These are phyloP conservation scores for Wickerhamomyces queroliae DNA, from an alignment of 805 yeast genomes.

Conservation along the genomic window DNA sequence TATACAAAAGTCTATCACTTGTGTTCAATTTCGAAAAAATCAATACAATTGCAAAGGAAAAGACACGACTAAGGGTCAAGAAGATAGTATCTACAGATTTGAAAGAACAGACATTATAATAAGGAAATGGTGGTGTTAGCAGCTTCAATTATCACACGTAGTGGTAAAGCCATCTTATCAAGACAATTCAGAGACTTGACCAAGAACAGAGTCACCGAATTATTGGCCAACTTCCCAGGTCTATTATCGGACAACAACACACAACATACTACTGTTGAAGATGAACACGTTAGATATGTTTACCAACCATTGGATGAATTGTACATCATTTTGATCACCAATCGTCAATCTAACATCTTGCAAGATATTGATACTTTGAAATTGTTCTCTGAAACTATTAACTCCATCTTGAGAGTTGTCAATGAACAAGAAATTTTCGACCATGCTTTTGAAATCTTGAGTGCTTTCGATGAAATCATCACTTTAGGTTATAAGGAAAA, in stretches of 20 bases:
- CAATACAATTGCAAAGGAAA: too few species aligned
- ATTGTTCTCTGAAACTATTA: constrained; percentile 75
- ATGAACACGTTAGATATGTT: constrained; percentile 84
- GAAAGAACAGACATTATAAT: neutral
- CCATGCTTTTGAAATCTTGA: constrained; percentile 80
- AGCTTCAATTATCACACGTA: constrained; percentile 89
- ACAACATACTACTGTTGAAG: constrained; percentile 93
- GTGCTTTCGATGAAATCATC: constrained; percentile 92
- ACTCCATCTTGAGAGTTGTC: constrained; percentile 60
- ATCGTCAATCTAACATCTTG: constrained; percentile 83
- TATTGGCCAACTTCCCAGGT: constrained; percentile 80
- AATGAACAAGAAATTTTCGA: constrained; percentile 82
- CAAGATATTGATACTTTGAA: constrained; percentile 93
- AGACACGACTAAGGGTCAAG: too few species aligned
- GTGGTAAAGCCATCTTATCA: constrained; percentile 87
- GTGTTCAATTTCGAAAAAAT: too few species aligned
- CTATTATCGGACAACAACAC: constrained; percentile 62
- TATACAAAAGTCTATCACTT: too few species aligned
- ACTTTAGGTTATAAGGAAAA: constrained; percentile 88
- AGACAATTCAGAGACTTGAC: constrained; percentile 86
- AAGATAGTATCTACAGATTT: neutral
- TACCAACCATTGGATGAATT: constrained; percentile 95
- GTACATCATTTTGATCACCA: constrained; percentile 86
- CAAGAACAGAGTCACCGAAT: constrained; percentile 78
- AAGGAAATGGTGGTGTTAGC: constrained; percentile 69